Base-by-base conservation (phyloP, 805 yeast species). In the Spathaspora boniae region DNA sequence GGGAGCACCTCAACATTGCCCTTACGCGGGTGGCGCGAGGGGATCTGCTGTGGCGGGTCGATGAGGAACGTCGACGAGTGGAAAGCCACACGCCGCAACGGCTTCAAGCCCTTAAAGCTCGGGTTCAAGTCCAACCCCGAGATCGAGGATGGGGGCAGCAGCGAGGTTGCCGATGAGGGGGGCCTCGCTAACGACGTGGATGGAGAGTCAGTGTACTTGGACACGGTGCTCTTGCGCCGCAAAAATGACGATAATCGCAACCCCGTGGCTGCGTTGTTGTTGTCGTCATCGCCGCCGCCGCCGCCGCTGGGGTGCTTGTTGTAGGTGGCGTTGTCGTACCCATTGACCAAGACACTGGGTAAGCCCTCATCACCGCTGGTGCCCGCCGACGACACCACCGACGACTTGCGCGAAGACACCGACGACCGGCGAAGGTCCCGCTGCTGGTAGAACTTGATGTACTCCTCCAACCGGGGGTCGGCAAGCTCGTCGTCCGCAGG, bases 1-100 rank as follows among this genome's bases (percentile, higher is more conserved):
- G 72, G 59, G 33, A 70, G 49, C 1, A 78, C 65, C 45, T 78
- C 73, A 38, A 67, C 88, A 51, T 86, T 82, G 6, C 97, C 96
- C 47, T 73, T 71, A 45, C 81, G 70, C 5, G 97, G 96, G 41
- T 71, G 73, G 51, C 95, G 65, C 2, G 95, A 83, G 2, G 97
- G 97, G 42, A 89, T 84, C 54, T 88, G 96, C 52, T 89, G 97
- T 1, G 96, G 95, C 2, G 69, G 69, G 36, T 67, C 71, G 14
- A 67, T 64, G 26, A 63, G 51, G 37, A 67, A 67, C 1, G 71
- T 65, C 26, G 60, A 55, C 23, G 64, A 56, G 42, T 66, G 71
- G 37, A 67, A 67, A 3, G 70, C 70, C 8, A 67, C 72, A 27
- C 69, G 46, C 47, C 63, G 65, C 31, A 67, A 45, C 3, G 70